Percentiles rank a stretch among this genome's conserved stretches.
phyloP scores from a whole-genome alignment of 257 asterid genomes.

The Plantago major region DNA sequence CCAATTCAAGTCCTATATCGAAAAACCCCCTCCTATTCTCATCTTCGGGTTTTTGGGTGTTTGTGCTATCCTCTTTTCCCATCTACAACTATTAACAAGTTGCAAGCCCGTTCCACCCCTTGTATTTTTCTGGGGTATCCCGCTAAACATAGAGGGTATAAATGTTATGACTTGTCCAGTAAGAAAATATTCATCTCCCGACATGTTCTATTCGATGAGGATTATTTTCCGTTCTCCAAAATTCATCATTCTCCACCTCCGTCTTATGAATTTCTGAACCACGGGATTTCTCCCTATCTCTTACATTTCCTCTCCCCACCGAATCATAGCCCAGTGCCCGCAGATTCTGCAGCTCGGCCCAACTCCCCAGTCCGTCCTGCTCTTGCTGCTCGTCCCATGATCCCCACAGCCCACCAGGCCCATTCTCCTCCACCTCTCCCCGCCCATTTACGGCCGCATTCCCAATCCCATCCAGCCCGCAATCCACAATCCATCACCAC shows the following conservation, averaged over 20 bases:
- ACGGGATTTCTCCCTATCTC: too few species aligned
- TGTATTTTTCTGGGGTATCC: background rate
- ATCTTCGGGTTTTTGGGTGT: background rate
- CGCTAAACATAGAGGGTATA: background rate
- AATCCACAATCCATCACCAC: background rate
- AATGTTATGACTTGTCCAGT: too few species aligned
- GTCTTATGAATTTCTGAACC: background rate
- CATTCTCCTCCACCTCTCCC: too few species aligned
- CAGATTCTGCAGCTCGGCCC: too few species aligned
- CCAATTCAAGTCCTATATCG: background rate
- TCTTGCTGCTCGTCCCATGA: background rate
- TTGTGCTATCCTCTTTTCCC: background rate
- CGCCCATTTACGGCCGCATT: too few species aligned
- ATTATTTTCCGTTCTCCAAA: background rate
- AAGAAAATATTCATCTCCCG: background rate
- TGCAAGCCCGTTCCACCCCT: background rate
- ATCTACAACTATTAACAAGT: background rate
- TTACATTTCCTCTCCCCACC: background rate
- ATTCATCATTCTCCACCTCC: background rate
- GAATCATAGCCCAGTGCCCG: too few species aligned
- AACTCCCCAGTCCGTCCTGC: background rate
- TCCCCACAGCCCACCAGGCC: background rate
- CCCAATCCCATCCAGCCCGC: too few species aligned
- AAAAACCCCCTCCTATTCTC: too few species aligned
- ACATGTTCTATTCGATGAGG: background rate